A percentile compares a stretch with the other conserved stretches of the same genome.
These are phyloP conservation scores for Neocallimastix lanati DNA, from an alignment of 192 early-diverging fungal genomes.

Conservation along the genomic window DNA sequence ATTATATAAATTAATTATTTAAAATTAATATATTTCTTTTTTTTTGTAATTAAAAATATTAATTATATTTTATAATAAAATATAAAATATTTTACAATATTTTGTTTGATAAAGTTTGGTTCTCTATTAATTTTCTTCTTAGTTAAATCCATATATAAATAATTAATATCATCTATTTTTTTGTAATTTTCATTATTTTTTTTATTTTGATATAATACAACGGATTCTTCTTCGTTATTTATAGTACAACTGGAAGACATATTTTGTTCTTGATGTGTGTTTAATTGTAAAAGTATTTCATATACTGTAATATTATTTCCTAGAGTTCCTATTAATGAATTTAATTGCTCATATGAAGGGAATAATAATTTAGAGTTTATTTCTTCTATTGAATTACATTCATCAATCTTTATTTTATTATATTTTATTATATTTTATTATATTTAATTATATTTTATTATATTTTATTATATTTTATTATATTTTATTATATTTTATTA, in stretches of 20 bases:
- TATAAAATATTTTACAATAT: too few species aligned
- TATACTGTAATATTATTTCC: background rate
- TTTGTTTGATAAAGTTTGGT: background rate
- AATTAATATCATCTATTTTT: background rate
- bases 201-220: background rate
- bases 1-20: too few species aligned
- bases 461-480: too few species aligned
- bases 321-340: background rate
- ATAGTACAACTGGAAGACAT: background rate
- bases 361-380: background rate
- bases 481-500: too few species aligned
- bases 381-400: background rate
- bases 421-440: too few species aligned
- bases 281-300: background rate
- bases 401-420: background rate
- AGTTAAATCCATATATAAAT: background rate
- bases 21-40: too few species aligned
- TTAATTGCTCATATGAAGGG: background rate
- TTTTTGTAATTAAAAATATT: too few species aligned
- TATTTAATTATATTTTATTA: too few species aligned
- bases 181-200: background rate
- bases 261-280: background rate
- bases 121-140: background rate
- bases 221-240: background rate
- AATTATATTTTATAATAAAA: too few species aligned